Evolutionary conservation across 441 rosid genomes (phyloP), one percentile per base, ranked within the genome.

Genomic region (Daphne laureola): DNA sequence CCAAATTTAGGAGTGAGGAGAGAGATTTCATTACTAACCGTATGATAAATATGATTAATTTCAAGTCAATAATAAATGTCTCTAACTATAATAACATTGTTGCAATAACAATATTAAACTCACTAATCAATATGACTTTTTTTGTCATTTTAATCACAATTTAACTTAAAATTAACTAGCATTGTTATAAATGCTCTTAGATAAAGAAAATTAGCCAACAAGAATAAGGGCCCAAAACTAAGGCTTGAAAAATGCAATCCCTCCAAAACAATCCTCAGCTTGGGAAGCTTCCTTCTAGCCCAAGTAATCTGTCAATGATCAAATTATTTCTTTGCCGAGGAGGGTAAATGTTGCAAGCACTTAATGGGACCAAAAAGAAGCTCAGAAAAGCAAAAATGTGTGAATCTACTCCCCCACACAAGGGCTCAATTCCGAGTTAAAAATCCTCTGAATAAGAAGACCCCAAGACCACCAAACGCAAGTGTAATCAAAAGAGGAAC

Each of bases 401-500:
- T 54, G 57, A 53, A 51, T 7, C 38, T 31, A 12, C 16, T n/a
- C 9, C 43, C 8, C 11, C 21, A 53, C n/a, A 4, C 5, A 17
- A 16, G 26, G 49, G 51, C 41, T 73, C 71, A 72, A 54, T 62
- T 60, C 21, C 72, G 64, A 66, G 73, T 72, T 67, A 71, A 64
- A 70, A 70, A 63, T 65, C 74, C 75, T 58, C 55, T 79, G 12
- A 70, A 68, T 72, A 84, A 57, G 53, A 78, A 48, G 63, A 84
- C 66, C 36, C 96, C 94, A 44, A 92, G 6, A 50, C 84, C 74
- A 18, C 87, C 84, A 43, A 80, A 23, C 50, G 90, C 84, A 62
- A 92, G 38, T 9, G 84, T 68, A 53, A 79, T 54, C 25, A 77
- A 46, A 27, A 85, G 80, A 44, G 89, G 77, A 49, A 77, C 64